A percentile compares a stretch with the other conserved stretches of the same genome.
These are phyloP conservation scores for Fusarium subtropicale DNA, from an alignment of 2,329 filamentous ascomycete genomes.

Conservation along the genomic window DNA sequence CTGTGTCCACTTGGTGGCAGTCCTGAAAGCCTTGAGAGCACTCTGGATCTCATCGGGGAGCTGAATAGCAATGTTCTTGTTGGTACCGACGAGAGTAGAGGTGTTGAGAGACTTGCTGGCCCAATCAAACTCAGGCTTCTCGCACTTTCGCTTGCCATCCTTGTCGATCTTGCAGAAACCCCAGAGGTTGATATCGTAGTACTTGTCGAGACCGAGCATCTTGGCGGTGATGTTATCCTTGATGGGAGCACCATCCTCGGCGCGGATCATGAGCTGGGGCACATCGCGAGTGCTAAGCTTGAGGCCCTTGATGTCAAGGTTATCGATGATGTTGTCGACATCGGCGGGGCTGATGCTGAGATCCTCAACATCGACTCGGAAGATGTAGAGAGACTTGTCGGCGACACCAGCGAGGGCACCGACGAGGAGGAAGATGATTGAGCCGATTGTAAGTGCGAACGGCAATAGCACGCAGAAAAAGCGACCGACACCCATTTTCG, in stretches of 20 bases:
- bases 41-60: constrained; percentile 75
- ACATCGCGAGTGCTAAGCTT: constrained; percentile 43
- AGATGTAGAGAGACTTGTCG: constrained; percentile 68
- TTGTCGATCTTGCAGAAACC: constrained; percentile 80
- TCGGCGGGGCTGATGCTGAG: constrained; percentile 58
- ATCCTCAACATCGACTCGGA: constrained; percentile 71
- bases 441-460: constrained; percentile 81
- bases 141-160: constrained; percentile 72
- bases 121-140: constrained; percentile 78
- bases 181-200: constrained; percentile 87
- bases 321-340: constrained; percentile 52
- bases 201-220: constrained; percentile 73
- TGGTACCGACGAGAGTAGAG: constrained; percentile 60
- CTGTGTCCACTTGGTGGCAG: constrained; percentile 84
- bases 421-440: constrained; percentile 75
- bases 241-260: constrained; percentile 44
- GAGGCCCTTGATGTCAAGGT: constrained; percentile 40
- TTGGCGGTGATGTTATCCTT: constrained; percentile 66
- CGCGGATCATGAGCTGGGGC: constrained; percentile 63
- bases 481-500: constrained; percentile 73
- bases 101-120: constrained; percentile 78
- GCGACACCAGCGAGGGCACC: constrained; percentile 67
- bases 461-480: constrained; percentile 89
- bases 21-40: constrained; percentile 78
- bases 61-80: constrained; percentile 65